These are phyloP conservation scores for Aspergillus sp. DNA, from an alignment of 2,329 filamentous ascomycete genomes.

Conservation along the genomic window DNA sequence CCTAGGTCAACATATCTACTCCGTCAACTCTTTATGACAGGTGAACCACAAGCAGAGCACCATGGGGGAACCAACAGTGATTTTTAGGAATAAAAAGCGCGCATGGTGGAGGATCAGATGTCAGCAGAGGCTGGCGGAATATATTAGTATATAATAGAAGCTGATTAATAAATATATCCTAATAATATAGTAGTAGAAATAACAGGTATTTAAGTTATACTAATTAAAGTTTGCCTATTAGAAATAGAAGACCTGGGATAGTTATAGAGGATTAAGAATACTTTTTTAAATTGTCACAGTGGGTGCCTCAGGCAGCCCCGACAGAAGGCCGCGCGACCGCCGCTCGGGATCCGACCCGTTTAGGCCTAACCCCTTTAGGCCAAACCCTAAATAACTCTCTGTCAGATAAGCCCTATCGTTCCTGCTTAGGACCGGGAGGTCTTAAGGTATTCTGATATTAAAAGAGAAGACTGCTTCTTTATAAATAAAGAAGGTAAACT, in stretches of 20 bases:
- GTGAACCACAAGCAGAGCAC: neutral
- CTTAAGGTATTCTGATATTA: too few species aligned
- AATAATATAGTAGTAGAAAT: constrained; percentile 12
- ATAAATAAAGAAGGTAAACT: too few species aligned
- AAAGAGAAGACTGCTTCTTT: too few species aligned
- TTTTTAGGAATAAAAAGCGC: constrained; percentile 7
- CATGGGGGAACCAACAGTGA: neutral
- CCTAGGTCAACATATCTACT: neutral
- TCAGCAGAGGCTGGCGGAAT: constrained; percentile 3
- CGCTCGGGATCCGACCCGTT: too few species aligned
- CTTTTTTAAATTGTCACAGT: constrained; percentile 11
- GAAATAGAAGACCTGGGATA: constrained; percentile 14
- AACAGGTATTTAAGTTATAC: constrained; percentile 16
- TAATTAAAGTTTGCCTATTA: constrained; percentile 18
- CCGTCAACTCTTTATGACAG: neutral
- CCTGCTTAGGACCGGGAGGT: too few species aligned
- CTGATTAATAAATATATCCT: neutral
- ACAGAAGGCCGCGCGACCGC: too few species aligned
- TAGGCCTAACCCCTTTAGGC: too few species aligned
- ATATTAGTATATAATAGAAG: constrained; percentile 11
- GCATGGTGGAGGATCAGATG: constrained; percentile 2
- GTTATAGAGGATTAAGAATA: constrained; percentile 18
- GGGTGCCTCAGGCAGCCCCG: too few species aligned
- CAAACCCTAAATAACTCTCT: too few species aligned
- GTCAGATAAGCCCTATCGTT: too few species aligned